Evolutionary conservation across 2,329 filamentous ascomycete species (phyloP).

Genomic region (Penicillium occitanis): DNA sequence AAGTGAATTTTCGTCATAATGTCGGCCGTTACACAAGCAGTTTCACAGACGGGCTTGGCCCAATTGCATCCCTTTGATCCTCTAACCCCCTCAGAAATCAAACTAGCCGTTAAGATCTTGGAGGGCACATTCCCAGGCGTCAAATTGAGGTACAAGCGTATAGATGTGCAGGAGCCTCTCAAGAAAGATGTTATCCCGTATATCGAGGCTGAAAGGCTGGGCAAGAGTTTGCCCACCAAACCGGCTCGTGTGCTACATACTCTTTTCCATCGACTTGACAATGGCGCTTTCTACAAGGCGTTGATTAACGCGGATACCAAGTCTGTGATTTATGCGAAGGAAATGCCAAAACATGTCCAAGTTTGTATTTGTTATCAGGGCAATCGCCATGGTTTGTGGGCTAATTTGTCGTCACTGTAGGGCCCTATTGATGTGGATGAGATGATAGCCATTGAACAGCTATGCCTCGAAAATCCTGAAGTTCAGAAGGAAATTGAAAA

Average conservation of each 20-base stretch:
- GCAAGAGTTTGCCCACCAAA: conserved; percentile 49
- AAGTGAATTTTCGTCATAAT: background rate
- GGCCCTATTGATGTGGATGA: conserved; percentile 61
- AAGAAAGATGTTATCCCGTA: conserved; percentile 62
- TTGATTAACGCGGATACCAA: conserved; percentile 43
- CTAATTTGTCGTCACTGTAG: conserved; percentile 37
- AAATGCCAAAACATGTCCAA: conserved; percentile 49
- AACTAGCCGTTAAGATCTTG: conserved; percentile 40
- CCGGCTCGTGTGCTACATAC: conserved; percentile 56
- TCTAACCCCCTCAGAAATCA: conserved; percentile 42
- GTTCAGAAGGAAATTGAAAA: conserved; percentile 62
- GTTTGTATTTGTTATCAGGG: conserved; percentile 29
- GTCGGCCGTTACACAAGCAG: conserved; percentile 15
- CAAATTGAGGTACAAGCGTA: conserved; percentile 59
- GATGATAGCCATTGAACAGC: conserved; percentile 58
- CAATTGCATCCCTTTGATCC: conserved; percentile 43
- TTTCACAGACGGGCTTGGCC: conserved; percentile 24
- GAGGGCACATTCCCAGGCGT: conserved; percentile 39
- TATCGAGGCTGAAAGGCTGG: conserved; percentile 61
- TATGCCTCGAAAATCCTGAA: conserved; percentile 55
- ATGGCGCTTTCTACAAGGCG: conserved; percentile 44
- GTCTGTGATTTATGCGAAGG: conserved; percentile 39
- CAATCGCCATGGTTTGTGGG: background rate
- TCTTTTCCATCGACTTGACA: conserved; percentile 47
- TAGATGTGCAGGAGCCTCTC: conserved; percentile 65